Conservation (phyloP, 1,284 basidiomycete species). For the Marasmius fiardii region DNA sequence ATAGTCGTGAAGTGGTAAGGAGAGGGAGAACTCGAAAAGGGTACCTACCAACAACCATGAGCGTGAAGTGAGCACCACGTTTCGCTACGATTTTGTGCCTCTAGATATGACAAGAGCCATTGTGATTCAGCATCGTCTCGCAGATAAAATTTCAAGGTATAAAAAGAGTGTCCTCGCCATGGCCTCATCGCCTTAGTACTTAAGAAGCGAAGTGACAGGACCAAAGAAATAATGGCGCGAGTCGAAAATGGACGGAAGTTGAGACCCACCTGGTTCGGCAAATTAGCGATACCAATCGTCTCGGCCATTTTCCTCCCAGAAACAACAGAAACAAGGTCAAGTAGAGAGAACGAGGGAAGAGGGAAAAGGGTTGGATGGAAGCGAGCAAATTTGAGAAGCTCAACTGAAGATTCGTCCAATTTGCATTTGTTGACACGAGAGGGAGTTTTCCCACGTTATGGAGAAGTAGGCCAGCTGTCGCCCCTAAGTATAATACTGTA, state of each 20-base stretch:
- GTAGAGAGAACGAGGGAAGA: background rate
- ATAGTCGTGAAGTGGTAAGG: background rate
- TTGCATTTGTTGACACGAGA: background rate
- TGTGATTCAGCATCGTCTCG: background rate
- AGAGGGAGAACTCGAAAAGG: background rate
- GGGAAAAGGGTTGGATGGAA: background rate
- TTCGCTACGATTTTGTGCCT: constrained; percentile 97
- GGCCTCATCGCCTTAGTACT: background rate
- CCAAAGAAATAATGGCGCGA: background rate
- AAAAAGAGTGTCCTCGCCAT: background rate
- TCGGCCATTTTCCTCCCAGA: background rate
- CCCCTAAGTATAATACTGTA: too few relatives aligned
- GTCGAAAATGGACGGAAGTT: background rate
- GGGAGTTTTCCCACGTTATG: background rate
- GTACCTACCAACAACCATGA: constrained; percentile 96
- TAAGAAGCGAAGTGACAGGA: constrained; percentile 14
- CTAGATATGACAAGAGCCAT: constrained; percentile 36
- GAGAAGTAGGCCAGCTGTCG: background rate
- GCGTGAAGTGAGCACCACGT: constrained; percentile 94
- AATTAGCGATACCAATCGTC: constrained; percentile 82
- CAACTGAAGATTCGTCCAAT: background rate
- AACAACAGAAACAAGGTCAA: background rate
- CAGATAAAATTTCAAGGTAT: background rate
- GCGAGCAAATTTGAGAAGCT: background rate
- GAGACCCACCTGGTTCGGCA: constrained; percentile 91